phyloP scores from a whole-genome alignment of 768 basidiomycete genomes.

The Pulveroboletus ravenelii region DNA sequence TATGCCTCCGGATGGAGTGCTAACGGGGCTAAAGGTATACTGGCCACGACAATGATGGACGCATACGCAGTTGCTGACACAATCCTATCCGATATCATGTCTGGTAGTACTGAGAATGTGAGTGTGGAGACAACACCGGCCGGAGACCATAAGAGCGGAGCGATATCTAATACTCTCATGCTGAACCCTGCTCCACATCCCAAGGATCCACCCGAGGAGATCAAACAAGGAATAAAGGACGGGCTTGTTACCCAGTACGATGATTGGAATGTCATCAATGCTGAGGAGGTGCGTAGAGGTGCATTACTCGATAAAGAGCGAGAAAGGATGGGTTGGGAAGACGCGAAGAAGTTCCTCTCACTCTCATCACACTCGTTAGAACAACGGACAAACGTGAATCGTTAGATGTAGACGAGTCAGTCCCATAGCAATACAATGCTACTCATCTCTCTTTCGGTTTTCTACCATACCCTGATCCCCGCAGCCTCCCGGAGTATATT shows the following conservation, averaged over 20 bases:
- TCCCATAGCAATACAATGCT: conserved; percentile 10
- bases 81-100: conserved; percentile 56
- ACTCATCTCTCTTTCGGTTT: not conserved
- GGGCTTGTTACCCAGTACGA: conserved; percentile 54
- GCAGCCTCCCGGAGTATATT: not conserved
- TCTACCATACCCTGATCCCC: not conserved
- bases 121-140: conserved; percentile 10
- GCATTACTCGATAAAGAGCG: conserved; percentile 58
- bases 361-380: conserved; percentile 6
- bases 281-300: conserved; percentile 65
- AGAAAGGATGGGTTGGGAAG: conserved; percentile 72
- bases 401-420: conserved; percentile 4
- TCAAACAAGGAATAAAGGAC: conserved; percentile 37
- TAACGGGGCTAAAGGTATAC: conserved; percentile 84
- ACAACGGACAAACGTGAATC: not conserved
- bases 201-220: conserved; percentile 47
- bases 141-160: conserved; percentile 4
- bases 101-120: conserved; percentile 8
- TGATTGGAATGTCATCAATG: conserved; percentile 73
- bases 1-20: conserved; percentile 96
- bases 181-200: conserved; percentile 37
- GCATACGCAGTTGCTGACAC: conserved; percentile 76
- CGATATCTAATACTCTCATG: conserved; percentile 11
- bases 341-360: conserved; percentile 37
- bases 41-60: conserved; percentile 91